Conservation (phyloP, 345 rosid species). For the Triadica sebifera region DNA sequence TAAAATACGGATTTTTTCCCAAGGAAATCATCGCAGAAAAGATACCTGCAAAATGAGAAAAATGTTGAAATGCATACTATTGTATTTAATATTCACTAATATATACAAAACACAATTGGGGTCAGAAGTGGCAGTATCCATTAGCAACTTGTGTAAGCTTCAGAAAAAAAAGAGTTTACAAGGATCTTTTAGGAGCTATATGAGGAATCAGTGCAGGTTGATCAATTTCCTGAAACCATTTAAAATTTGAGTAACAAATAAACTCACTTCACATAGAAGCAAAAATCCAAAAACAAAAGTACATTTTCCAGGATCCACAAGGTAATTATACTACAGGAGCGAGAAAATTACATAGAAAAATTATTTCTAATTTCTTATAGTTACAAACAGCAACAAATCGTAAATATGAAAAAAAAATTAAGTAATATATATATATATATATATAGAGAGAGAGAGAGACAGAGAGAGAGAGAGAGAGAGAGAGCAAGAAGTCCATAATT, state of each 20-base stretch:
- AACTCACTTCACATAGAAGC: neutral
- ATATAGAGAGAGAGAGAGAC: too few relatives aligned
- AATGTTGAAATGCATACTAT: neutral
- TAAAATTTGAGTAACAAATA: slow-evolving; percentile 15
- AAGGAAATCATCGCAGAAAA: slow-evolving; percentile 93
- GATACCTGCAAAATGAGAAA: slow-evolving; percentile 55
- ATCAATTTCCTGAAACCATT: slow-evolving; percentile 75
- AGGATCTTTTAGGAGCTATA: slow-evolving; percentile 88
- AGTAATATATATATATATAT: too few relatives aligned
- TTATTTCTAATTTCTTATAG: too few relatives aligned
- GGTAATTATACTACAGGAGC: too few relatives aligned
- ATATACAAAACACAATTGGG: slow-evolving; percentile 20
- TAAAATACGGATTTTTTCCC: slow-evolving; percentile 86
- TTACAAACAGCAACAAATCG: too few relatives aligned
- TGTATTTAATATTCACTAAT: slow-evolving; percentile 6
- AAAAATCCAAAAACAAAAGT: neutral
- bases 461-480: too few relatives aligned
- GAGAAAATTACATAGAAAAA: too few relatives aligned
- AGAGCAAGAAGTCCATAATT: too few relatives aligned
- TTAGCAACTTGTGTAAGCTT: slow-evolving; percentile 90
- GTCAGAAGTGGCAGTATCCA: slow-evolving; percentile 99
- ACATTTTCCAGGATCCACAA: too few relatives aligned
- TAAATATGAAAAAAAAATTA: too few relatives aligned
- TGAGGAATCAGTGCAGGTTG: slow-evolving; percentile 98
- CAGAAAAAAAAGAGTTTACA: slow-evolving; percentile 96